These are phyloP conservation scores for Leishmania gerbilli DNA, from an alignment of 208 protist genomes.

Conservation along the genomic window DNA sequence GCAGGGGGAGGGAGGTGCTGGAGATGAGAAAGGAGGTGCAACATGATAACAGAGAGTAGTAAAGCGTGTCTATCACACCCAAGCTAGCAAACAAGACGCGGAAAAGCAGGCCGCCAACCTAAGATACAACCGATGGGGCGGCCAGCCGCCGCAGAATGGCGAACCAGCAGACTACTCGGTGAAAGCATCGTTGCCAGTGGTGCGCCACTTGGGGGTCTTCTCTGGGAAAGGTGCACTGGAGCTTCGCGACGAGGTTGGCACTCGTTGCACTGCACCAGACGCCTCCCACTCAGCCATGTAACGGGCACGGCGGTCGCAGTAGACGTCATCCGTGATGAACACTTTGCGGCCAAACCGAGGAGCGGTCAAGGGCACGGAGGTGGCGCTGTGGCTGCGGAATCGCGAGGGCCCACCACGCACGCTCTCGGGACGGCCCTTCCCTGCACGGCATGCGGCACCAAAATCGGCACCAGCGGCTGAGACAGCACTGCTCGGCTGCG, in stretches of 20 bases:
- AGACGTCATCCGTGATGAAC: conserved; percentile 80
- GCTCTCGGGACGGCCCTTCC: conserved; percentile 5
- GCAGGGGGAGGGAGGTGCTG: background rate
- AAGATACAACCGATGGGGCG: background rate
- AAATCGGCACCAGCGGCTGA: background rate
- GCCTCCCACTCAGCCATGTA: conserved; percentile 67
- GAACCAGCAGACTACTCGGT: background rate
- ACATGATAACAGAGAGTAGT: background rate
- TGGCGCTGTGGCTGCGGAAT: conserved; percentile 18
- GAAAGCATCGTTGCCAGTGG: conserved; percentile 10
- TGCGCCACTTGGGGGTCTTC: conserved; percentile 66
- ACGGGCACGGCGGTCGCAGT: conserved; percentile 55
- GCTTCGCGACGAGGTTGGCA: conserved; percentile 43
- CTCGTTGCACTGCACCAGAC: conserved; percentile 42
- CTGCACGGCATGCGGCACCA: background rate
- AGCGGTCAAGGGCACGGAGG: conserved; percentile 6
- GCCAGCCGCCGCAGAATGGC: background rate
- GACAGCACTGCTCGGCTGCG: background rate
- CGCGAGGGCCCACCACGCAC: background rate
- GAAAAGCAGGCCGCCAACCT: background rate
- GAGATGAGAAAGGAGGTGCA: background rate
- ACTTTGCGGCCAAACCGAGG: conserved; percentile 68
- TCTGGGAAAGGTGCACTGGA: conserved; percentile 69
- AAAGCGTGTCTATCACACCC: background rate
- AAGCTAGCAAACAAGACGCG: too few relatives aligned